phyloP scores from a whole-genome alignment of 371 early-diverging fungal genomes.

The Dinochytrium kinnereticum region DNA sequence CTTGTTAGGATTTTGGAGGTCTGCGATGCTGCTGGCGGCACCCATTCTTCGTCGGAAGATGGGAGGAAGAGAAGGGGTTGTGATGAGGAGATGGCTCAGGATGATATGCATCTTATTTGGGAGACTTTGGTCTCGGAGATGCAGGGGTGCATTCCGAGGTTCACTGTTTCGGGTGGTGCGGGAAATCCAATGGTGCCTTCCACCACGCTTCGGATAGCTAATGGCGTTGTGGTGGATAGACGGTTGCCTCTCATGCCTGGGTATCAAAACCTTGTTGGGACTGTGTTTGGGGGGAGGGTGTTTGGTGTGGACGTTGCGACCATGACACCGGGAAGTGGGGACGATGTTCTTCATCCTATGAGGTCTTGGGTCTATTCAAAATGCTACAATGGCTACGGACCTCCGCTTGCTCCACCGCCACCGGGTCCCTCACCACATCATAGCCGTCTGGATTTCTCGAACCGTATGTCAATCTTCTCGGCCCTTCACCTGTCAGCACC shows the following conservation, averaged over 20 bases:
- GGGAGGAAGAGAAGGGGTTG: no score
- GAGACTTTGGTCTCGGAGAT: constrained; percentile 1
- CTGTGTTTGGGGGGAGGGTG: constrained; percentile 13
- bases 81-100: neutral
- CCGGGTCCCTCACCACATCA: no score
- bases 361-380: no score
- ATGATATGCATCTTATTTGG: neutral
- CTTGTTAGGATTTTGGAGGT: neutral
- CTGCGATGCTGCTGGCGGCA: no score
- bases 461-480: no score
- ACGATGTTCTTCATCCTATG: no score
- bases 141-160: constrained; percentile 6
- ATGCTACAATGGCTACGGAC: no score
- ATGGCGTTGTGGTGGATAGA: neutral
- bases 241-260: neutral
- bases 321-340: neutral
- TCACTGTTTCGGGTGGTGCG: neutral
- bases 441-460: no score
- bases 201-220: neutral
- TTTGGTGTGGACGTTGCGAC: neutral
- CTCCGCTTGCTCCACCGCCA: no score
- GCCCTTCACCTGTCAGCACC: no score
- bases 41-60: no score
- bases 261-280: constrained; percentile 6
- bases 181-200: neutral